phyloP scores from a whole-genome alignment of 345 rosid species.

The Erucastrum elatum region DNA sequence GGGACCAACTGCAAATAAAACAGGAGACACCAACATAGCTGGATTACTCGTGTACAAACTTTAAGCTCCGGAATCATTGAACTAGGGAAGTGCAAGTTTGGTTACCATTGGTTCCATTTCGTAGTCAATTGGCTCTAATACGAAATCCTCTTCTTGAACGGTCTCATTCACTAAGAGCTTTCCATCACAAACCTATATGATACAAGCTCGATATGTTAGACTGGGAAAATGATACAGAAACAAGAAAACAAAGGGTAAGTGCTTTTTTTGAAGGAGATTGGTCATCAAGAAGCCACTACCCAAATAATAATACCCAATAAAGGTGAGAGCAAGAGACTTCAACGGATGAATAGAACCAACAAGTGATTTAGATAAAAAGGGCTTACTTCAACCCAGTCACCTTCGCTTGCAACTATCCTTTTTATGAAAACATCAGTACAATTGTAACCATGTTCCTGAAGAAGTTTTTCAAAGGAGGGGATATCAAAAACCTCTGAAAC shows the following conservation, averaged over 20 bases:
- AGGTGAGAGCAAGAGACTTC: constrained; percentile 21
- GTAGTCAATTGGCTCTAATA: constrained; percentile 72
- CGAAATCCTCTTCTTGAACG: constrained; percentile 62
- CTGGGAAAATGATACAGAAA: neutral
- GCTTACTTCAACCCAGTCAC: constrained; percentile 87
- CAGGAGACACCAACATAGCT: constrained; percentile 1
- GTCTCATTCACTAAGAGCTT: constrained; percentile 69
- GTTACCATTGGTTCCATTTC: constrained; percentile 73
- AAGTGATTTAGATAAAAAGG: constrained; percentile 21
- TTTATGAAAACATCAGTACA: constrained; percentile 76
- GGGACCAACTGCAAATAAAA: constrained; percentile 66
- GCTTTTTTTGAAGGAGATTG: neutral
- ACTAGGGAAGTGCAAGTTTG: neutral
- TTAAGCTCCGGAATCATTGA: neutral
- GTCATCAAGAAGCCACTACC: neutral
- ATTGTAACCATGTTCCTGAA: constrained; percentile 64
- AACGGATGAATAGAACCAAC: neutral
- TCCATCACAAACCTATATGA: constrained; percentile 64
- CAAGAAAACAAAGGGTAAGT: neutral
- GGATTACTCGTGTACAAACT: neutral
- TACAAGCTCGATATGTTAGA: constrained; percentile 2
- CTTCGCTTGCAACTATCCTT: constrained; percentile 88
- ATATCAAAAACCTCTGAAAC: constrained; percentile 10
- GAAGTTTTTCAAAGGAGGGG: constrained; percentile 8
- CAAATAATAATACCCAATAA: neutral